Evolutionary conservation across 768 basidiomycete genomes (phyloP).

Genomic region (Lactarius sp.): DNA sequence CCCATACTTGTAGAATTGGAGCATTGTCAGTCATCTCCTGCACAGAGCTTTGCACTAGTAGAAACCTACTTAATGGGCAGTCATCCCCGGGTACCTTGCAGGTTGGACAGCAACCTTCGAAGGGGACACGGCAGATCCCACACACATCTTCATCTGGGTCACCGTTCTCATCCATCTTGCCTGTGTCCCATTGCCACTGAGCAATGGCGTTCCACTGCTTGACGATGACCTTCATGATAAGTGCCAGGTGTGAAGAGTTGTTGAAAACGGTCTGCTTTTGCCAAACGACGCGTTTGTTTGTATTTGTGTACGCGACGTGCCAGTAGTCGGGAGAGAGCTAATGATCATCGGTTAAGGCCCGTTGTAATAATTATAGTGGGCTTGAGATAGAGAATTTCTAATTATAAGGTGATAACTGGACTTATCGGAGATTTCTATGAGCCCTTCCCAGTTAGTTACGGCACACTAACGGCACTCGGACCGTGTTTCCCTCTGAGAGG

Average conservation of each 20-base stretch:
- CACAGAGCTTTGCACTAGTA: not conserved
- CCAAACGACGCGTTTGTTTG: conserved; percentile 25
- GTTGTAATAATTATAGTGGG: too few species aligned
- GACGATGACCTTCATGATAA: conserved; percentile 70
- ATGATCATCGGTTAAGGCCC: too few species aligned
- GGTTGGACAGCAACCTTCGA: conserved; percentile 90
- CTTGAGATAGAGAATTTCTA: too few species aligned
- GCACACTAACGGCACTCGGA: too few species aligned
- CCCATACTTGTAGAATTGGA: conserved; percentile 69
- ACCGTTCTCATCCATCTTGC: conserved; percentile 42
- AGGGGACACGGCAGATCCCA: conserved; percentile 88
- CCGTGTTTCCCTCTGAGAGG: too few species aligned
- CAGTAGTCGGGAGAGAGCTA: too few species aligned
- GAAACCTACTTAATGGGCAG: conserved; percentile 75
- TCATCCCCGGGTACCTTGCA: conserved; percentile 98
- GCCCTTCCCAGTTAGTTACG: too few species aligned
- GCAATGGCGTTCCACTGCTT: conserved; percentile 88
- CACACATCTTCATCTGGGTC: conserved; percentile 66
- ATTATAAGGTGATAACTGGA: too few species aligned
- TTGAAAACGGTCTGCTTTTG: not conserved
- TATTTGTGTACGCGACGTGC: conserved; percentile 22
- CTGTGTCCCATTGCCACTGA: conserved; percentile 80
- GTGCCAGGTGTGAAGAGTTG: not conserved
- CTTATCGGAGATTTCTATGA: too few species aligned
- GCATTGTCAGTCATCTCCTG: conserved; percentile 2